A percentile compares a stretch with the other conserved stretches of the same genome.
phyloP scores from a whole-genome alignment of 108 stramenopile genomes.

The Cyclotella choctawhatcheeana region DNA sequence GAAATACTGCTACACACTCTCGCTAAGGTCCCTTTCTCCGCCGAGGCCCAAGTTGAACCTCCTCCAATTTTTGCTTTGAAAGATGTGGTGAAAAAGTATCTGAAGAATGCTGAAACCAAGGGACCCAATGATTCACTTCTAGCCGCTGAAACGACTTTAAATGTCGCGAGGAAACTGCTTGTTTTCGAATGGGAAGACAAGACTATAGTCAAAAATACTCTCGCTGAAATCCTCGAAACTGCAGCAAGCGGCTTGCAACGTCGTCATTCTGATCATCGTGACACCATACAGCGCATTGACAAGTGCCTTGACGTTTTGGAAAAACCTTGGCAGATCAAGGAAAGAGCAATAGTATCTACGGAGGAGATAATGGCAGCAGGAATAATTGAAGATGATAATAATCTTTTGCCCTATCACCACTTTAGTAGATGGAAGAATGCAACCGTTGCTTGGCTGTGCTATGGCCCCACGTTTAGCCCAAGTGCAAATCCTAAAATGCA shows the following conservation, averaged over 20 bases:
- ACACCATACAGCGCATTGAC: constrained; percentile 25
- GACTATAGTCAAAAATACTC: constrained; percentile 12
- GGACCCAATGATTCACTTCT: constrained; percentile 17
- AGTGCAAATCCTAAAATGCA: constrained; percentile 29
- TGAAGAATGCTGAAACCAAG: constrained; percentile 11
- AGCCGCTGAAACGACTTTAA: constrained; percentile 27
- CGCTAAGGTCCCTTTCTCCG: constrained; percentile 23
- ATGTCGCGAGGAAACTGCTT: constrained; percentile 18
- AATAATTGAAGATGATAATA: not conserved
- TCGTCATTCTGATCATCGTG: constrained; percentile 23
- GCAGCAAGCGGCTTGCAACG: constrained; percentile 15
- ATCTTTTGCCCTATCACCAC: constrained; percentile 17
- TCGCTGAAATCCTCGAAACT: constrained; percentile 11
- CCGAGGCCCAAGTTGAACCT: not conserved
- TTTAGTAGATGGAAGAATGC: constrained; percentile 24
- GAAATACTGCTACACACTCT: constrained; percentile 24
- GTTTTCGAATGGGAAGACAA: constrained; percentile 34
- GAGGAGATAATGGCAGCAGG: not conserved
- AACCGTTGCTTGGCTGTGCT: constrained; percentile 12
- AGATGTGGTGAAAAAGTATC: constrained; percentile 9
- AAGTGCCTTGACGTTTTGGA: constrained; percentile 17
- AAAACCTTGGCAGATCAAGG: constrained; percentile 36
- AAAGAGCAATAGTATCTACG: constrained; percentile 6
- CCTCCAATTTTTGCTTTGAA: constrained; percentile 10
- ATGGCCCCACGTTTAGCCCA: constrained; percentile 18